phyloP scores from a whole-genome alignment of 345 rosid genomes.

The Aegle marmelos region DNA sequence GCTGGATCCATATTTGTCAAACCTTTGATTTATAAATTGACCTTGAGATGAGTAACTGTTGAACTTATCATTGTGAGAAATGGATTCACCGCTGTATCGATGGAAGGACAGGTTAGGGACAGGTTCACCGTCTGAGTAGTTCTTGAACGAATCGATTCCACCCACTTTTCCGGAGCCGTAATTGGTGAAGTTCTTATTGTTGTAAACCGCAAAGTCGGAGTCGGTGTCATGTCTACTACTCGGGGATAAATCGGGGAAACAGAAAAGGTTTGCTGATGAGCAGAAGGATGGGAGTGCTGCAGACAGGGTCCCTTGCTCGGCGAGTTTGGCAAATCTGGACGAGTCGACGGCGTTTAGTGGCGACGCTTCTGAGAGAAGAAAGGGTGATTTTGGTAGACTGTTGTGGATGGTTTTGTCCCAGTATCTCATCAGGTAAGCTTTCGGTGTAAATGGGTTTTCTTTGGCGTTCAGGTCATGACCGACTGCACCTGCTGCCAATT shows the following conservation, averaged over 20 bases:
- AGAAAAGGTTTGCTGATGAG: constrained; percentile 71
- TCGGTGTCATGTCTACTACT: constrained; percentile 36
- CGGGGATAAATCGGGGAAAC: constrained; percentile 58
- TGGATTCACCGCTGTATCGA: constrained; percentile 48
- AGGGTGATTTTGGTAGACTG: constrained; percentile 40
- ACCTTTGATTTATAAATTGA: constrained; percentile 60
- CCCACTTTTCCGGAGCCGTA: constrained; percentile 54
- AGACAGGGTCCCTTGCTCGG: constrained; percentile 51
- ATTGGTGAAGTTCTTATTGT: constrained; percentile 65
- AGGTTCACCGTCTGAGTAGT: constrained; percentile 37
- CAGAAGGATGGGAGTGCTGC: constrained; percentile 64
- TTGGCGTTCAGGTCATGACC: constrained; percentile 25
- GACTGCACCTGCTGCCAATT: constrained; percentile 11
- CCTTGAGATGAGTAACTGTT: constrained; percentile 30
- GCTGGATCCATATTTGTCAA: constrained; percentile 62
- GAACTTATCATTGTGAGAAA: constrained; percentile 40
- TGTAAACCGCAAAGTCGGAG: constrained; percentile 50
- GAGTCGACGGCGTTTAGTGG: constrained; percentile 69
- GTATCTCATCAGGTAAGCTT: constrained; percentile 66
- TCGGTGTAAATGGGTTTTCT: constrained; percentile 70
- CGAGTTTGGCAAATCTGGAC: constrained; percentile 66
- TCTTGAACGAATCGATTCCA: constrained; percentile 51
- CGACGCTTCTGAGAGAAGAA: constrained; percentile 76
- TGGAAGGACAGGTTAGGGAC: constrained; percentile 45
- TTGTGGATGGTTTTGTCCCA: constrained; percentile 71